These are phyloP conservation scores for Davidsoniella neocaledoniae DNA, from an alignment of 2,329 filamentous ascomycete genomes.

Conservation along the genomic window DNA sequence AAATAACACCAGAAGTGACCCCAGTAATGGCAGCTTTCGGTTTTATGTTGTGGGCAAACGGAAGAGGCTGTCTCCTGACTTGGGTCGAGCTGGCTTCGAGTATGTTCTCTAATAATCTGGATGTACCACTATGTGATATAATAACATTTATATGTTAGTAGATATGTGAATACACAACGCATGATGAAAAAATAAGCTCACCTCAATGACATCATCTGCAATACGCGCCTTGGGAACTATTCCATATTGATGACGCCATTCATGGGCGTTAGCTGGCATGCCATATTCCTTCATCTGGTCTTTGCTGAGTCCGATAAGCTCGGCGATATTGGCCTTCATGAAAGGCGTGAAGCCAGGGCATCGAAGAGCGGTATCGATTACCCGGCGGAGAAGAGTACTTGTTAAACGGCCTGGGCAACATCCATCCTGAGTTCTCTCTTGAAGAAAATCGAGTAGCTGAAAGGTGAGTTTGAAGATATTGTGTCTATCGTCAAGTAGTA, in stretches of 20 bases:
- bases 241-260: slow-evolving; percentile 36
- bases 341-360: slow-evolving; percentile 43
- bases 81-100: background rate
- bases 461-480: slow-evolving; percentile 33
- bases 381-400: slow-evolving; percentile 34
- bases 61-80: too few species aligned
- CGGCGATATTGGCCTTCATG: slow-evolving; percentile 44
- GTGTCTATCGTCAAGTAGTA: slow-evolving; percentile 41
- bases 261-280: slow-evolving; percentile 29
- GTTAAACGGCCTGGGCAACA: slow-evolving; percentile 30
- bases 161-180: too few species aligned
- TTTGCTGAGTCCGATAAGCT: slow-evolving; percentile 22
- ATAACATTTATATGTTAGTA: background rate
- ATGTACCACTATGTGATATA: slow-evolving; percentile 8
- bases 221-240: slow-evolving; percentile 31
- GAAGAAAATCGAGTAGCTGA: slow-evolving; percentile 31
- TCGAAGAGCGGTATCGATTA: slow-evolving; percentile 33
- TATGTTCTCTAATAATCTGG: slow-evolving; percentile 3
- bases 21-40: slow-evolving; percentile 8
- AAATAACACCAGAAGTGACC: slow-evolving; percentile 11
- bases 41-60: background rate
- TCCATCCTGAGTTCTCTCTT: slow-evolving; percentile 23
- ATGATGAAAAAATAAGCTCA: slow-evolving; percentile 19
- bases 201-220: slow-evolving; percentile 37
- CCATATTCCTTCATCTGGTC: slow-evolving; percentile 24